A percentile compares a stretch with the other conserved stretches of the same genome.
Conservation (phyloP, 768 basidiomycete genomes). For the Boletus tomentosulus region DNA sequence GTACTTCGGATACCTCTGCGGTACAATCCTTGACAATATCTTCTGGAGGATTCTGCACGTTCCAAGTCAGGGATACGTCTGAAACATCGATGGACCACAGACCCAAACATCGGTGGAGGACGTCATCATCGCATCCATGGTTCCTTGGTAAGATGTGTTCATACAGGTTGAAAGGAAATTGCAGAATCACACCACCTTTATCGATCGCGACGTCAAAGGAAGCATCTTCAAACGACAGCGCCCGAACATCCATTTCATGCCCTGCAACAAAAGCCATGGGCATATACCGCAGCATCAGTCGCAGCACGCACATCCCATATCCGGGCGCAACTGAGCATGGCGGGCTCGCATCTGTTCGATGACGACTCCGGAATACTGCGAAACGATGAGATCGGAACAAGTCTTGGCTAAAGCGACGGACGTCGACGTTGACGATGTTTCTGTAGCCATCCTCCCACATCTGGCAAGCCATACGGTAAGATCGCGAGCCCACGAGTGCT, state of each 20-base stretch:
- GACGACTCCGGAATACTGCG: slow-evolving; percentile 69
- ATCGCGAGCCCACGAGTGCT: not conserved
- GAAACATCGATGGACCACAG: slow-evolving; percentile 10
- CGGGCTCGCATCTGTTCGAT: slow-evolving; percentile 68
- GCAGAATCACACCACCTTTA: slow-evolving; percentile 48
- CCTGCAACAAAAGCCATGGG: slow-evolving; percentile 38
- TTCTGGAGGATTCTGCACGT: slow-evolving; percentile 62
- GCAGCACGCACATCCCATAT: slow-evolving; percentile 62
- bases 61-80: slow-evolving; percentile 1
- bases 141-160: slow-evolving; percentile 37
- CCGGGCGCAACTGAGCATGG: slow-evolving; percentile 47
- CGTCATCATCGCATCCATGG: slow-evolving; percentile 91
- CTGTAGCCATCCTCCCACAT: slow-evolving; percentile 88
- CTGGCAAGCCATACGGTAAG: slow-evolving; percentile 34
- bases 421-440: slow-evolving; percentile 77
- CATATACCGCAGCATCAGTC: not conserved
- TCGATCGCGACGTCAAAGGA: slow-evolving; percentile 81
- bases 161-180: not conserved
- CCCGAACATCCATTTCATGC: slow-evolving; percentile 81
- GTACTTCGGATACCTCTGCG: slow-evolving; percentile 70
- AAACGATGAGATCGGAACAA: not conserved
- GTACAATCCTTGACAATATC: slow-evolving; percentile 68
- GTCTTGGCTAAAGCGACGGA: slow-evolving; percentile 28
- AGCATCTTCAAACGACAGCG: slow-evolving; percentile 51
- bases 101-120: slow-evolving; percentile 82